Base-by-base conservation (phyloP, 2,329 filamentous ascomycete species). In the Scortechinia acanthostroma region DNA sequence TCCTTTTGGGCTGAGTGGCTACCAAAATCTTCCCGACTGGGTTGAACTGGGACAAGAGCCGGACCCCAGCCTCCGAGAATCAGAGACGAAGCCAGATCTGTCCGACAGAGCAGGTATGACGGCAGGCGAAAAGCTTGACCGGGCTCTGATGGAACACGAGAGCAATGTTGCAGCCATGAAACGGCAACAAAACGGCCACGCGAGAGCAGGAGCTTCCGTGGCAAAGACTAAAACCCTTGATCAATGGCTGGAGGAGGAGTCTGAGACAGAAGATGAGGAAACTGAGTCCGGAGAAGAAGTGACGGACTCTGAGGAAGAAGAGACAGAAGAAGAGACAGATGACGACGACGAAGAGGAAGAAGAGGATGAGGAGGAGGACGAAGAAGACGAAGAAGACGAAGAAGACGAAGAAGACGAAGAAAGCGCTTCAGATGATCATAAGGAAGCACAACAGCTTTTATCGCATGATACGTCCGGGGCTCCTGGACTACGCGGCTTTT, bases 151-250 rank as follows among this genome's bases (percentile, higher is more conserved):
- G 19, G 77, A 74, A 1, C 66, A 62, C 47, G 58, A 59, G 16
- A 48, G 56, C 33, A 43, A 47, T 44, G 16, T 48, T 19, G 55
- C 51, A 14, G 48, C 56, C 15, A n/a, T n/a, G n/a, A n/a, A n/a
- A n/a, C 62, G 65, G 3, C 81, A 81, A 43, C 70, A 64, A 10
- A 59, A 71, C 1, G 73, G 74, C 44, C 78, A 80, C 33, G 95
- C 95, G 74, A 88, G 84, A 17, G 67, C 97, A 50, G 90, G 97
- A 66, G 89, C 95, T 60, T 97, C 93, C 91, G 70, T 97, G 47
- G 89, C 84, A 3, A 86, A 89, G 56, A 80, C 79, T 37, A 77
- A 80, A 15, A 72, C 70, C 21, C 74, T 72, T n/a, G 77, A 73
- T 2, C 76, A 75, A 10, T 70, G 72, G 6, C 73, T 75, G 20